Conservation (phyloP, 768 basidiomycete genomes). For the Tephrocybe sp. region DNA sequence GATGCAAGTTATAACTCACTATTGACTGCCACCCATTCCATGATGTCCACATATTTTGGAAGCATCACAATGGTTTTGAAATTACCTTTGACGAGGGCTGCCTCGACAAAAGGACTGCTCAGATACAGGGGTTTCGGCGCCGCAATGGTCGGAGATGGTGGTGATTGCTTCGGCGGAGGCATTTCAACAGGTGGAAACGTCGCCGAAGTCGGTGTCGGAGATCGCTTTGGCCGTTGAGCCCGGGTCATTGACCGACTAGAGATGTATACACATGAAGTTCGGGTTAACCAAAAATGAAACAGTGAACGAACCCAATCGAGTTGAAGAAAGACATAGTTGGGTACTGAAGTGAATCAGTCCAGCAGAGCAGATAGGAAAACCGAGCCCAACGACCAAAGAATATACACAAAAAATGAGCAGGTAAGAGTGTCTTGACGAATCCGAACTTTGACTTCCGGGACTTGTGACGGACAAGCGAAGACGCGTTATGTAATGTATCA, state of each 20-base stretch:
- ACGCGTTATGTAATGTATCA: neutral
- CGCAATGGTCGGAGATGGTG: conserved; percentile 36
- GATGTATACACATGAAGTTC: conserved; percentile 9
- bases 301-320: conserved; percentile 62
- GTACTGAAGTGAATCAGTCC: conserved; percentile 35
- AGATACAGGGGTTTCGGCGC: conserved; percentile 76
- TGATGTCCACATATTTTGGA: conserved; percentile 97
- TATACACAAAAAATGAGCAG: conserved; percentile 3
- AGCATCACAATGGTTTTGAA: conserved; percentile 97
- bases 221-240: conserved; percentile 70
- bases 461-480: too few relatives aligned
- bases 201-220: conserved; percentile 73
- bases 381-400: conserved; percentile 6
- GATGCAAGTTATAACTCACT: conserved; percentile 48
- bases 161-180: conserved; percentile 32
- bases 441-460: too few relatives aligned
- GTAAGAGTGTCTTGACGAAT: neutral
- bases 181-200: conserved; percentile 52
- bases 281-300: neutral
- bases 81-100: conserved; percentile 93
- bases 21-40: conserved; percentile 88
- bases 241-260: conserved; percentile 75
- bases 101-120: conserved; percentile 95
- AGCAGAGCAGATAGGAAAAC: conserved; percentile 8
- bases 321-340: conserved; percentile 79